Conservation (phyloP, 2,329 filamentous ascomycete genomes). For the Ophiobolus disseminans region DNA sequence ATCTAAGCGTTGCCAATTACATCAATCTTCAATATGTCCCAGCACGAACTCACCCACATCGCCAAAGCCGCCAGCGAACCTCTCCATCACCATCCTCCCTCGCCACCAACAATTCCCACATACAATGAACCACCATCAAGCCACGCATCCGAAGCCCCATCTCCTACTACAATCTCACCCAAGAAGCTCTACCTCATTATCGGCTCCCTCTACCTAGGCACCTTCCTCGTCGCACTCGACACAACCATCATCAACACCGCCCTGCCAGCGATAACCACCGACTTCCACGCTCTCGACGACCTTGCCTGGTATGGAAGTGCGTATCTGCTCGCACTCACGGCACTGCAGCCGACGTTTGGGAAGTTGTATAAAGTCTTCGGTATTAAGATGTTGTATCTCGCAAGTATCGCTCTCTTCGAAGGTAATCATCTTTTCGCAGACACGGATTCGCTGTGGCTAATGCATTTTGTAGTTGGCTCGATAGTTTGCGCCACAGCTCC, state of each 20-base stretch:
- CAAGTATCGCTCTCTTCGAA: slow-evolving; percentile 49
- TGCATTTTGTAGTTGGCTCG: not conserved
- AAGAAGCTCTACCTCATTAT: slow-evolving; percentile 1
- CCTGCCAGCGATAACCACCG: slow-evolving; percentile 51
- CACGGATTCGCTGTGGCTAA: too few species aligned
- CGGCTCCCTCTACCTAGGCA: slow-evolving; percentile 11
- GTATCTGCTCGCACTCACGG: slow-evolving; percentile 35
- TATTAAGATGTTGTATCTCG: slow-evolving; percentile 56
- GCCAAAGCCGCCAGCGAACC: too few species aligned
- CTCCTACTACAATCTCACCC: too few species aligned
- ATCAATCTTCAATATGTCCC: too few species aligned
- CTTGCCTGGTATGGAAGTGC: slow-evolving; percentile 47
- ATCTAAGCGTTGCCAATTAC: too few species aligned
- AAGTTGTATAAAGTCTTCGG: slow-evolving; percentile 51
- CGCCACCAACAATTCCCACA: too few species aligned
- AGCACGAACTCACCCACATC: too few species aligned
- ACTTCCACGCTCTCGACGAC: slow-evolving; percentile 47
- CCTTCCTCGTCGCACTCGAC: slow-evolving; percentile 31
- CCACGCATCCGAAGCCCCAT: too few species aligned
- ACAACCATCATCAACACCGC: slow-evolving; percentile 52
- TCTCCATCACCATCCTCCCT: too few species aligned
- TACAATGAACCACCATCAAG: too few species aligned
- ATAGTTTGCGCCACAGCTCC: not conserved
- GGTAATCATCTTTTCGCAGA: too few species aligned
- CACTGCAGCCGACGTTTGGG: slow-evolving; percentile 46